Evolutionary conservation across 1,284 basidiomycete species (phyloP), one percentile per base, ranked within the genome.

Genomic region (Cryptococcus neoformans): DNA sequence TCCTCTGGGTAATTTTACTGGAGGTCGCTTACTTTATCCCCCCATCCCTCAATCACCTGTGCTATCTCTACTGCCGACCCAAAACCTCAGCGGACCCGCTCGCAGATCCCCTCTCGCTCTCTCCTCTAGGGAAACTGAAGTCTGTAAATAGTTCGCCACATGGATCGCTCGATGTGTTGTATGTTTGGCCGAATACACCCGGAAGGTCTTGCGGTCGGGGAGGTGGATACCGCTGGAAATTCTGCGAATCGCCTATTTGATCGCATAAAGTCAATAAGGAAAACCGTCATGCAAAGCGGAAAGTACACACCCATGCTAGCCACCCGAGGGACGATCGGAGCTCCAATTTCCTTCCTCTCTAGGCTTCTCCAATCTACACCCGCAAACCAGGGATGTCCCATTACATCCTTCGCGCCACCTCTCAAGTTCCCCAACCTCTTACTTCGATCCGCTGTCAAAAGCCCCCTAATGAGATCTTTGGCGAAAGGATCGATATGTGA

Each of bases 281-380:
- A 47, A 7, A 41, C 9, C 4, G 10, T 48, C 36, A 47, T 16
- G 17, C 17, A 21, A 53, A 12, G 14, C 11, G 2, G 38, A 58
- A n/a, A n/a, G 7, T 17, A 63, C 73, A 72, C 66, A 76, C 79
- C 79, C 63, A 77, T 75, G 55, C 66, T 73, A 12, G 70, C 75
- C 1, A 79, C 75, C n/a, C 73, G 69, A 2, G 80, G 80, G 0
- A 81, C 74, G 45, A 81, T 81, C 11, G 80, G 80, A 16, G 80
- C 79, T 14, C 73, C 72, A 64, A 81, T 80, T 64, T 76, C 70
- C 59, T 76, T 75, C 64, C 70, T 66, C 62, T 80, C 77, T 42
- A 79, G 60, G 28, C 69, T 73, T 48, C 69, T 68, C 78, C 80
- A 81, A 58, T 80, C 80, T 10, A 81, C 80, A n/a, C 79, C 79